These are phyloP conservation scores for Firmiana major DNA, from an alignment of 345 rosid species.

Conservation along the genomic window DNA sequence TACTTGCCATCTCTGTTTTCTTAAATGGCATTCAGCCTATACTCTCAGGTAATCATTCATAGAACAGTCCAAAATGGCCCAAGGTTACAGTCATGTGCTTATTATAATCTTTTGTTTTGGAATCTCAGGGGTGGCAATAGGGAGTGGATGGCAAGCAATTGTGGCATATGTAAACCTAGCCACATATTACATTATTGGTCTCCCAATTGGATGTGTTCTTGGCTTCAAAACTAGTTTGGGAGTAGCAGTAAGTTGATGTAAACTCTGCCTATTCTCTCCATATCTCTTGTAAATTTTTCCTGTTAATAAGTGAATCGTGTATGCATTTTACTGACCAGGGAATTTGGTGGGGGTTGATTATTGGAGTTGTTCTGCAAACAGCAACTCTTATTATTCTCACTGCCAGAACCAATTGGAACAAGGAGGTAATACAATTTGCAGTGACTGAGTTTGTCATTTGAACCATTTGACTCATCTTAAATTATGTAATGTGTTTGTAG, in stretches of 20 bases:
- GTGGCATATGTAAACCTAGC: conserved; percentile 84
- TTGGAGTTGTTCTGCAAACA: conserved; percentile 68
- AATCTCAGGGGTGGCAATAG: conserved; percentile 78
- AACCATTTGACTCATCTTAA: background rate
- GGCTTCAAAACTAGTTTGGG: conserved; percentile 85
- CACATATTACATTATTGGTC: conserved; percentile 78
- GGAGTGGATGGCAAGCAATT: conserved; percentile 94
- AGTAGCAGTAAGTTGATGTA: conserved; percentile 51
- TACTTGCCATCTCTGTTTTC: conserved; percentile 79
- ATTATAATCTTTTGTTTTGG: background rate
- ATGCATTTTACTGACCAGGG: conserved; percentile 40
- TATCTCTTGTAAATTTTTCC: background rate
- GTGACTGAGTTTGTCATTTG: background rate
- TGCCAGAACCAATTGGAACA: conserved; percentile 67
- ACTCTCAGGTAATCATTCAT: conserved; percentile 57
- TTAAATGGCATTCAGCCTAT: conserved; percentile 90
- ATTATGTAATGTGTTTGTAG: background rate
- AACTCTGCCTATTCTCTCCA: background rate
- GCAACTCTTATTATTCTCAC: conserved; percentile 56
- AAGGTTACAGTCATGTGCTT: background rate
- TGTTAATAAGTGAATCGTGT: background rate
- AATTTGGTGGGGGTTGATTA: conserved; percentile 90
- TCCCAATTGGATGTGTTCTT: conserved; percentile 82
- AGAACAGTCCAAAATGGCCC: background rate
- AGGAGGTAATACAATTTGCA: conserved; percentile 29